Conservation (phyloP, 2,329 filamentous ascomycete species). For the Xylariales sp. region DNA sequence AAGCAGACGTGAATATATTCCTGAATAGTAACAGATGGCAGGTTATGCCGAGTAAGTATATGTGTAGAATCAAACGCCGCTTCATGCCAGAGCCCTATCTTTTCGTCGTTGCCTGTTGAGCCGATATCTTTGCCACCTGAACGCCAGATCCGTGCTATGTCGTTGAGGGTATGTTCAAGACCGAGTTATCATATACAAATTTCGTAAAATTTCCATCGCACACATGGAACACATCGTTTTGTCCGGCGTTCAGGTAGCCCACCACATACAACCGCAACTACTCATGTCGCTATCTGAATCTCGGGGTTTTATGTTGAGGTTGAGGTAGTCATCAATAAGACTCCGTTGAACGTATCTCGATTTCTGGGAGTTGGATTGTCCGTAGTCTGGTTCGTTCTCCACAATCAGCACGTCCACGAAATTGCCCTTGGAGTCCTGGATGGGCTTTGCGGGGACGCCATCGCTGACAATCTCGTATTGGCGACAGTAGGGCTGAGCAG, state of each 20-base stretch:
- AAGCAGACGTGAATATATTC: background rate
- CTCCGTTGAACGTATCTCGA: conserved; percentile 6
- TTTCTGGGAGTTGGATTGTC: conserved; percentile 4
- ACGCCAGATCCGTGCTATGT: conserved; percentile 7
- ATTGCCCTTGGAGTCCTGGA: conserved; percentile 33
- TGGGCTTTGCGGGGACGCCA: conserved; percentile 30
- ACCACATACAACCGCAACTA: conserved; percentile 52
- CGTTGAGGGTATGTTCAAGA: no score
- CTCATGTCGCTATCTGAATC: conserved; percentile 34
- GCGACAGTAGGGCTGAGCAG: conserved; percentile 38
- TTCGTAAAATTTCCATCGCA: conserved; percentile 3
- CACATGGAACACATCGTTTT: background rate
- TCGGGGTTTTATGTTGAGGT: conserved; percentile 13
- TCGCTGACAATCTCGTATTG: conserved; percentile 41
- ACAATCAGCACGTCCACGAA: conserved; percentile 38
- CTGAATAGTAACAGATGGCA: conserved; percentile 2
- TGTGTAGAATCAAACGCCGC: conserved; percentile 2
- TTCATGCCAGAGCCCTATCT: conserved; percentile 1
- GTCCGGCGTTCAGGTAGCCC: conserved; percentile 34
- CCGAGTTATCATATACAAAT: conserved; percentile 8
- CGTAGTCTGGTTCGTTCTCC: conserved; percentile 30
- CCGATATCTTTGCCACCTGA: background rate
- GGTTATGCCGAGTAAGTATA: conserved; percentile 5
- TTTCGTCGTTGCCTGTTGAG: background rate
- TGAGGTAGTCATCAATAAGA: conserved; percentile 13